These are phyloP conservation scores for Sodiomyces alkalinus DNA, from an alignment of 2,329 filamentous ascomycete genomes.

Conservation along the genomic window DNA sequence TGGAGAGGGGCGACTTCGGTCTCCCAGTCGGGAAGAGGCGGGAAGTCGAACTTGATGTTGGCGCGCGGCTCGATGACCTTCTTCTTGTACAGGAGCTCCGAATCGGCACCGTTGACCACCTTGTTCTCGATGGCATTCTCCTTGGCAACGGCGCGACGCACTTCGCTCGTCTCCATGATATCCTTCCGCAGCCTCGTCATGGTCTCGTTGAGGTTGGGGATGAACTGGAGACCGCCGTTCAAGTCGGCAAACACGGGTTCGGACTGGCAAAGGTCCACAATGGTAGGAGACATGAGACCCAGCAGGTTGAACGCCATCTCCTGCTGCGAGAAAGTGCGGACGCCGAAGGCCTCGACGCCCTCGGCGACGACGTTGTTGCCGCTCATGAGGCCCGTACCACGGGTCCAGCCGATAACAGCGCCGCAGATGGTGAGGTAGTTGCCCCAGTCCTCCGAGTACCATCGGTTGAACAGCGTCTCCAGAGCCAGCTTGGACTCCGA, in stretches of 20 bases:
- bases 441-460: constrained; percentile 94
- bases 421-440: constrained; percentile 97
- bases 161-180: constrained; percentile 87
- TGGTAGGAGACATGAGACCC: constrained; percentile 83
- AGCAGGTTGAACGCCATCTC: constrained; percentile 99
- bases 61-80: constrained; percentile 85
- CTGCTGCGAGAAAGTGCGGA: constrained; percentile 96
- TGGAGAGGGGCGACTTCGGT: constrained; percentile 80
- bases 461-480: constrained; percentile 95
- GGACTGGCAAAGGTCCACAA: constrained; percentile 88
- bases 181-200: constrained; percentile 92
- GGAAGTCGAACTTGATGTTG: constrained; percentile 97
- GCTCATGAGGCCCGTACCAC: constrained; percentile 94
- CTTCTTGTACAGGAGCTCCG: constrained; percentile 87
- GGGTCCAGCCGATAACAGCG: constrained; percentile 97
- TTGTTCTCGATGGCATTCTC: constrained; percentile 96
- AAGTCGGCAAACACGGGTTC: constrained; percentile 95
- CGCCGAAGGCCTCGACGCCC: constrained; percentile 89
- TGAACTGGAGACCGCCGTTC: constrained; percentile 94
- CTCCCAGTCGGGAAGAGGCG: constrained; percentile 80
- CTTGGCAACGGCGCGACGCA: constrained; percentile 85
- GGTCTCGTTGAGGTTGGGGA: constrained; percentile 83
- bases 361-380: constrained; percentile 97
- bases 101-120: constrained; percentile 86
- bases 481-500: constrained; percentile 95